phyloP scores from a whole-genome alignment of 805 yeast genomes.

The Yarrowia yakushimensis region DNA sequence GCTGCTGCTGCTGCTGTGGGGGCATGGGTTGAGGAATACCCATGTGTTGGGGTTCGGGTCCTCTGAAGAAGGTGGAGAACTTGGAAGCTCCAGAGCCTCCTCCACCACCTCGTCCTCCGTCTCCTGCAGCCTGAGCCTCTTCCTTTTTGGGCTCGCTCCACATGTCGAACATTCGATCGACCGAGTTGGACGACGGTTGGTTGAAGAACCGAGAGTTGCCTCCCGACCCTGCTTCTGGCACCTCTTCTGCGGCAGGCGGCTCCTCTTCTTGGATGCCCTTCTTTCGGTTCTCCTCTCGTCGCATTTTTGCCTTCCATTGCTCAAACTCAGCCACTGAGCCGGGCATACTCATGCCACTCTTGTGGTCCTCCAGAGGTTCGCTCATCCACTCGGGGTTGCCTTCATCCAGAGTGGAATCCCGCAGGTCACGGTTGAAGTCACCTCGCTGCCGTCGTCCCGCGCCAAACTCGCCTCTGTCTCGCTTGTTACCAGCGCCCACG shows the following conservation, averaged over 20 bases:
- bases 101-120: not conserved
- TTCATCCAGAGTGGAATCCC: constrained; percentile 2
- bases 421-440: constrained; percentile 18
- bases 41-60: constrained; percentile 14
- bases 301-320: constrained; percentile 31
- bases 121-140: constrained; percentile 31
- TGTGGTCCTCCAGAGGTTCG: constrained; percentile 12
- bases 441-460: constrained; percentile 8
- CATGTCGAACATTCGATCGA: constrained; percentile 90
- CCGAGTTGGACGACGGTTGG: constrained; percentile 36
- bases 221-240: not conserved
- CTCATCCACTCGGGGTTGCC: constrained; percentile 23
- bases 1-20: constrained; percentile 16
- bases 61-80: constrained; percentile 25
- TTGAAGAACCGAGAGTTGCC: constrained; percentile 11
- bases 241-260: not conserved
- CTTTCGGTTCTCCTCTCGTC: constrained; percentile 16
- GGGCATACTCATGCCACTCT: constrained; percentile 14
- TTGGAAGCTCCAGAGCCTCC: constrained; percentile 20
- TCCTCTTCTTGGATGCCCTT: constrained; percentile 11
- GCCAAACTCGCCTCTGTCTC: constrained; percentile 13
- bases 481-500: not conserved
- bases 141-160: constrained; percentile 88
- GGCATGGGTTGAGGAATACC: not conserved
- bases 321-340: constrained; percentile 33